Evolutionary conservation across 805 yeast species (phyloP), one percentile per base, ranked within the genome.

Genomic region (Myxozyma monticola): DNA sequence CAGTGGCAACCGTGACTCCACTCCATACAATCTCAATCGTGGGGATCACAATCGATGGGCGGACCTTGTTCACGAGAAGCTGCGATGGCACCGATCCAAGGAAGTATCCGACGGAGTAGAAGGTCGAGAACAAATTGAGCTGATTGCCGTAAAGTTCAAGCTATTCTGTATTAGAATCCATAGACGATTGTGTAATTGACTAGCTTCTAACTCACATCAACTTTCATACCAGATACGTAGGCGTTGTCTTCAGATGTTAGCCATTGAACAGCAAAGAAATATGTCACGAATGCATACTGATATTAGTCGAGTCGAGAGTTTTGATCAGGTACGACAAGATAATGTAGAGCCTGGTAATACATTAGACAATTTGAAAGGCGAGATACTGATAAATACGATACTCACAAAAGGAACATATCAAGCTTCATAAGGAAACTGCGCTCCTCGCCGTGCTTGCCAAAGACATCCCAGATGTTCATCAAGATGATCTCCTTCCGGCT

Each of bases 191-290:
- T n/a, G n/a, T n/a, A n/a, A n/a, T n/a, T n/a, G n/a, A n/a, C n/a
- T n/a, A n/a, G n/a, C n/a, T n/a, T n/a, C n/a, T n/a, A n/a, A n/a
- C n/a, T n/a, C n/a, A n/a, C n/a, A n/a, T n/a, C n/a, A n/a, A n/a
- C n/a, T 58, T 75, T 66, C 78, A 84, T 73, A 18, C 85, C 84
- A n/a, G 81, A 75, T 38, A 80, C 82, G 60, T 81, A 84, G 1
- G 88, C 88, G 60, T 83, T 80, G 53, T 75, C 75, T 49, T 83
- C 30, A 74, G 48, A 78, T 68, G 62, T 82, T 83, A 30, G 78
- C 4, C 12, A 15, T n/a, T 9, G 8, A 1, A 6, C 3, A 24
- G n/a, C 28, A 37, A 24, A 24, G 2, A 12, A 24, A 15, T 7
- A 5, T 5, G n/a, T 30, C 29, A 30, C 17, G 34, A 8, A 21